phyloP scores from a whole-genome alignment of 1,284 basidiomycete genomes.

The Lignosus rhinocerotis region DNA sequence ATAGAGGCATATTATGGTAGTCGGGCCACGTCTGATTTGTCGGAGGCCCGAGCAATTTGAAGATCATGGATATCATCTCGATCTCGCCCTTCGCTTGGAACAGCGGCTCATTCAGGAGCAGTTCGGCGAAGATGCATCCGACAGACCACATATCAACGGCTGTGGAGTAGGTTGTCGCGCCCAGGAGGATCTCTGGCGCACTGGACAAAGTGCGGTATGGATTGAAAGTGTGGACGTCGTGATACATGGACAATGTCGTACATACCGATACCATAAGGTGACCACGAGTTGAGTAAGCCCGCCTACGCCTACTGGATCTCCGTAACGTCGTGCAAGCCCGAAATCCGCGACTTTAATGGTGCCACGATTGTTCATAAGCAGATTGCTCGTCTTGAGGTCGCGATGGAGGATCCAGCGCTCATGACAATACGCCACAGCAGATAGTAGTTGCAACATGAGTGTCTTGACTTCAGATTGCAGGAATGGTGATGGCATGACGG shows the following conservation, averaged over 20 bases:
- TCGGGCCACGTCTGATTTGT: slow-evolving; percentile 87
- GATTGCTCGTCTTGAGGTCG: slow-evolving; percentile 96
- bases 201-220: slow-evolving; percentile 42
- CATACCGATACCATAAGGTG: slow-evolving; percentile 97
- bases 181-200: slow-evolving; percentile 94
- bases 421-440: slow-evolving; percentile 91
- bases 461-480: slow-evolving; percentile 98
- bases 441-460: slow-evolving; percentile 90
- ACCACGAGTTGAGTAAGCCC: slow-evolving; percentile 98
- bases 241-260: slow-evolving; percentile 19
- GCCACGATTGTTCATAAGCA: slow-evolving; percentile 98
- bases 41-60: slow-evolving; percentile 89
- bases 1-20: slow-evolving; percentile 74
- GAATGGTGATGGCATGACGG: slow-evolving; percentile 93
- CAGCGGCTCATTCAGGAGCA: slow-evolving; percentile 90
- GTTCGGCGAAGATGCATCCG: slow-evolving; percentile 98
- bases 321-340: slow-evolving; percentile 92
- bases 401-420: slow-evolving; percentile 97
- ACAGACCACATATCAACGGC: slow-evolving; percentile 99
- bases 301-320: slow-evolving; percentile 89
- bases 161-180: slow-evolving; percentile 91
- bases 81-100: slow-evolving; percentile 96
- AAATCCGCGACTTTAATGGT: slow-evolving; percentile 99
- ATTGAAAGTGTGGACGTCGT: slow-evolving; percentile 21
- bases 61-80: slow-evolving; percentile 92